Base-by-base conservation (phyloP, 1,284 basidiomycete genomes). In the Sporisorium scitamineum region DNA sequence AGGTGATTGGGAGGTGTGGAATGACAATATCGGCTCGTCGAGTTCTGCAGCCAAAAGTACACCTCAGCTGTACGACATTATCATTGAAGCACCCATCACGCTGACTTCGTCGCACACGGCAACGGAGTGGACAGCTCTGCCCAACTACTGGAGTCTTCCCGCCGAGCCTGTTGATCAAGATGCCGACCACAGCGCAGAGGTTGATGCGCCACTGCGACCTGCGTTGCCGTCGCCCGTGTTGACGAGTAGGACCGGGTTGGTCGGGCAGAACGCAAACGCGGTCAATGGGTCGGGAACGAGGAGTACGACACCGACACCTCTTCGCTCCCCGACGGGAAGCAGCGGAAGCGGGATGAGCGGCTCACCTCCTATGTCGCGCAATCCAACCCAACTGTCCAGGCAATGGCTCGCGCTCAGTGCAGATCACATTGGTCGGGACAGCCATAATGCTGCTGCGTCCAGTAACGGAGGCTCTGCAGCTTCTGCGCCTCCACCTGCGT, bases 31-130 rank as follows among this genome's bases (percentile, higher is more conserved):
- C 18, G 45, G 31, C 41, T 22, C 32, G 13, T 52, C 60, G 39
- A 62, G 52, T 20, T 48, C 62, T 8, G 48, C 62, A 1, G 59
- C 55, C 39, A 61, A 68, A 22, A 20, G 24, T 5, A 20, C 59
- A 3, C 69, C 65, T 18, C 70, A 66, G 56, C 54, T 85, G 27
- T 95, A 93, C 86, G 95, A 97, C 86, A 94, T 98, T 78, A 91
- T 95, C 54, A 91, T 98, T 61, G 93, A 94, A 80, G 90, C 90
- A 0, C 93, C 93, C 0, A 88, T 95, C 29, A 87, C 92, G 86
- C 45, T 84, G 32, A 78, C 50, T 26, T 75, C 71, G 60, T 76
- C 80, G 18, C 80, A 84, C 47, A 84, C 83, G 3, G 78, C 80
- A 5, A 67, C 70, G 22, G 81, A 82, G 31, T 84, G 80, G 81